Percentiles rank a stretch among this genome's conserved stretches.
These are phyloP conservation scores for Agapanthus africanus DNA, from an alignment of 106 monocot species.

Conservation along the genomic window DNA sequence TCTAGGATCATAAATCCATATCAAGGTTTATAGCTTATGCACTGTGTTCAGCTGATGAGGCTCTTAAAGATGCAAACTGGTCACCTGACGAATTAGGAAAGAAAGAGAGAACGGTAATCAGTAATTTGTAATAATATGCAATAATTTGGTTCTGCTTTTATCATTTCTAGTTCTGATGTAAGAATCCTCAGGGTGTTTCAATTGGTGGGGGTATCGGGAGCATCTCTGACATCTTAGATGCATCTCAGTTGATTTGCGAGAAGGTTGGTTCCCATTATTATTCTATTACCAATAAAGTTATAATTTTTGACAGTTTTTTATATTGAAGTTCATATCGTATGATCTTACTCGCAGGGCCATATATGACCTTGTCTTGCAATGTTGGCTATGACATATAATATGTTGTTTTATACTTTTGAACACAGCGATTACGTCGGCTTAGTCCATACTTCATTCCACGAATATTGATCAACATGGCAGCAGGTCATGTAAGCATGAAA, in stretches of 20 bases:
- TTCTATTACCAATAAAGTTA: not conserved
- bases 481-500: slow-evolving; percentile 98
- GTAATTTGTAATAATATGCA: not conserved
- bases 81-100: slow-evolving; percentile 45
- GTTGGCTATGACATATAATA: slow-evolving; percentile 9
- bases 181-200: slow-evolving; percentile 70
- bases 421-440: slow-evolving; percentile 70
- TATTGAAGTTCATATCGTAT: slow-evolving; percentile 3
- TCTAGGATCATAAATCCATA: slow-evolving; percentile 72
- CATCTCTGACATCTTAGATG: slow-evolving; percentile 81
- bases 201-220: slow-evolving; percentile 93
- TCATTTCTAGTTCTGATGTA: slow-evolving; percentile 9
- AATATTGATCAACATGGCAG: slow-evolving; percentile 98
- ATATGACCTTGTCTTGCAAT: slow-evolving; percentile 3
- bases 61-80: slow-evolving; percentile 96
- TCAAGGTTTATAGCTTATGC: slow-evolving; percentile 92
- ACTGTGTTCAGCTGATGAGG: slow-evolving; percentile 83
- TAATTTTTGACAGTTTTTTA: not conserved
- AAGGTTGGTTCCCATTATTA: slow-evolving; percentile 36
- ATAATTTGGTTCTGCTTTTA: slow-evolving; percentile 6
- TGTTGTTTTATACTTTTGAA: slow-evolving; percentile 15
- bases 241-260: slow-evolving; percentile 77
- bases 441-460: slow-evolving; percentile 89
- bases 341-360: not conserved
- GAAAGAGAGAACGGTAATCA: slow-evolving; percentile 78